Percentiles rank a stretch among this genome's conserved stretches.
Conservation (phyloP, 208 protist genomes). For the Entamoeba histolytica region DNA sequence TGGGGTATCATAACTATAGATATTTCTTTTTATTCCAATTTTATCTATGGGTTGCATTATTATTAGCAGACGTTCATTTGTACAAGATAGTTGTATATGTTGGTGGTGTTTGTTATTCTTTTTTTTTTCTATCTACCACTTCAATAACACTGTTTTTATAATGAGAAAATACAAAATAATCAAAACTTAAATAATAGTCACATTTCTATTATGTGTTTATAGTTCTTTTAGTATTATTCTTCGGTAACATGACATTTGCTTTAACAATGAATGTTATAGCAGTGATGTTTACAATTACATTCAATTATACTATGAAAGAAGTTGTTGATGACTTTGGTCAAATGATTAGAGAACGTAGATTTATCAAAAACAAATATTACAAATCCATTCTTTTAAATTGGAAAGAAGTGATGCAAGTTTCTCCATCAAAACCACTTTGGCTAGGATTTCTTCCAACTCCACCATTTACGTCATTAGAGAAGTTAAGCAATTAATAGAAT, state of each 20-base stretch:
- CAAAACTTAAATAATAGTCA: background rate
- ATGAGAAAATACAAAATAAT: no score
- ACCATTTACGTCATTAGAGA: background rate
- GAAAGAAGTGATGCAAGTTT: background rate
- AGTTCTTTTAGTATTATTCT: background rate
- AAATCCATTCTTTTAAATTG: background rate
- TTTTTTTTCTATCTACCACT: background rate
- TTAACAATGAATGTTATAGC: background rate
- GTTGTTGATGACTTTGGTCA: rapidly evolving
- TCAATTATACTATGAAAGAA: background rate
- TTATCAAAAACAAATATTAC: background rate
- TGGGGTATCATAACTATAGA: background rate
- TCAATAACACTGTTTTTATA: rapidly evolving
- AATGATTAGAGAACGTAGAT: background rate
- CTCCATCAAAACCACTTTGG: background rate
- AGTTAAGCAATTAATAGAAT: no score
- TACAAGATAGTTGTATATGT: background rate
- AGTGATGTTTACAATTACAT: background rate
- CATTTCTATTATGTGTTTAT: background rate
- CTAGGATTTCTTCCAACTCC: background rate
- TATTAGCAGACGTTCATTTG: background rate
- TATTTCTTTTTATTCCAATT: background rate
- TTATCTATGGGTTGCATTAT: background rate
- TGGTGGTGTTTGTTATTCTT: background rate
- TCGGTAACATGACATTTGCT: background rate